These are phyloP conservation scores for Linum usitatissimum DNA, from an alignment of 345 rosid genomes.

Conservation along the genomic window DNA sequence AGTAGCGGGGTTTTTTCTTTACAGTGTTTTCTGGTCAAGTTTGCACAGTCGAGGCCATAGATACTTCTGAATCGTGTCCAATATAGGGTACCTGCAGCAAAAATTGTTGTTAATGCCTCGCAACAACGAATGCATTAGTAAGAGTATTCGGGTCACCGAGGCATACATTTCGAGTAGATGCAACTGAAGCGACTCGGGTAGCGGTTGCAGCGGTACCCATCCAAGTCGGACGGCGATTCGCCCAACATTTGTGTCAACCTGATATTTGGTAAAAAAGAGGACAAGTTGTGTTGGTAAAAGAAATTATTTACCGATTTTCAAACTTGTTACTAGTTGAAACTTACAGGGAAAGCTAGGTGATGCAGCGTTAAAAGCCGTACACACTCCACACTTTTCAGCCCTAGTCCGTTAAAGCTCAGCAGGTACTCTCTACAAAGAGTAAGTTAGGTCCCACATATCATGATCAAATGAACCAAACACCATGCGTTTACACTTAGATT, in stretches of 20 bases:
- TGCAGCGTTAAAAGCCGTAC: conserved; percentile 89
- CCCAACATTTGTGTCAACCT: conserved; percentile 98
- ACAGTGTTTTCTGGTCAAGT: conserved; percentile 83
- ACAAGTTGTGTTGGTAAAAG: conserved; percentile 10
- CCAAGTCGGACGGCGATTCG: conserved; percentile 93
- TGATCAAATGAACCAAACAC: not conserved
- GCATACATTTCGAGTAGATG: conserved; percentile 90
- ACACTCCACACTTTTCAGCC: conserved; percentile 93
- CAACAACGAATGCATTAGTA: not conserved
- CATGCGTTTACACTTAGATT: not conserved
- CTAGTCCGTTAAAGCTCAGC: conserved; percentile 71
- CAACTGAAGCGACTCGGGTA: conserved; percentile 86
- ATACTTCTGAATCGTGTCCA: conserved; percentile 81
- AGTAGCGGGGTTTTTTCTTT: conserved; percentile 22
- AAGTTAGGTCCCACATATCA: not conserved
- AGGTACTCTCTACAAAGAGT: conserved; percentile 61
- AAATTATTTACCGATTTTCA: not conserved
- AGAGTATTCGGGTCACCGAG: conserved; percentile 4
- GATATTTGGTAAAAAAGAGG: conserved; percentile 13
- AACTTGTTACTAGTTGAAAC: conserved; percentile 10
- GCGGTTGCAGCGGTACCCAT: conserved; percentile 93
- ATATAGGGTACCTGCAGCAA: conserved; percentile 62
- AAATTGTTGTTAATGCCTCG: conserved; percentile 8
- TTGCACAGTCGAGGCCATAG: conserved; percentile 97
- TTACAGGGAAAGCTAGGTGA: conserved; percentile 89